These are phyloP conservation scores for Oryza nivara DNA, from an alignment of 176 grass and related monocot genomes.

Conservation along the genomic window DNA sequence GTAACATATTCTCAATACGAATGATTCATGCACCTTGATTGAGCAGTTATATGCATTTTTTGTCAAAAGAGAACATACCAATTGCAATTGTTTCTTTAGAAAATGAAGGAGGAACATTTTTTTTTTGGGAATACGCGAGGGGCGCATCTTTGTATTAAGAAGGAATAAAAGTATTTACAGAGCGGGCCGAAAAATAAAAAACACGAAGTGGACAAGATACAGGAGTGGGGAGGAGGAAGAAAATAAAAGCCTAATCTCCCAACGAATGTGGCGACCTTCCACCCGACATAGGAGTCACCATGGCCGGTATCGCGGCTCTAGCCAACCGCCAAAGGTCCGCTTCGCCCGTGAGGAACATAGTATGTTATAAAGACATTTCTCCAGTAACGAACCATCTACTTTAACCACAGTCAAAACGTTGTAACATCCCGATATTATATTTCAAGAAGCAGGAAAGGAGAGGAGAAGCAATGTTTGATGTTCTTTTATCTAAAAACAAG, in stretches of 20 bases:
- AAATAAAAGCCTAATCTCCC: too few species aligned
- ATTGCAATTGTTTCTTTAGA: constrained; percentile 8
- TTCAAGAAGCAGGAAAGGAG: neutral
- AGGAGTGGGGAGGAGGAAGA: too few species aligned
- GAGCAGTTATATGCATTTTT: neutral
- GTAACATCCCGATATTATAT: neutral
- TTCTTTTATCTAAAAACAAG: neutral
- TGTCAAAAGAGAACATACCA: neutral
- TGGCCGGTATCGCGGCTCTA: too few species aligned
- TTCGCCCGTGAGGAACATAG: too few species aligned
- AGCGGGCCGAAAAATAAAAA: too few species aligned
- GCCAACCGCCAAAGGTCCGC: too few species aligned
- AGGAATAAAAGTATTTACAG: too few species aligned
- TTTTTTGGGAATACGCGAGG: too few species aligned
- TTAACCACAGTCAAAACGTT: neutral
- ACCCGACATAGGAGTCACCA: too few species aligned
- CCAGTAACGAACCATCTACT: neutral
- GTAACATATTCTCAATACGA: neutral
- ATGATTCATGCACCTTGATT: neutral
- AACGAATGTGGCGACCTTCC: too few species aligned
- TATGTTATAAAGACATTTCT: neutral
- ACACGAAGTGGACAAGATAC: too few species aligned
- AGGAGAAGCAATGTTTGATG: neutral
- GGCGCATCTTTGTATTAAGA: too few species aligned
- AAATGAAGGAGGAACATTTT: neutral